Conservation (phyloP, 2,329 filamentous ascomycete species). For the Cladosporium sp. region DNA sequence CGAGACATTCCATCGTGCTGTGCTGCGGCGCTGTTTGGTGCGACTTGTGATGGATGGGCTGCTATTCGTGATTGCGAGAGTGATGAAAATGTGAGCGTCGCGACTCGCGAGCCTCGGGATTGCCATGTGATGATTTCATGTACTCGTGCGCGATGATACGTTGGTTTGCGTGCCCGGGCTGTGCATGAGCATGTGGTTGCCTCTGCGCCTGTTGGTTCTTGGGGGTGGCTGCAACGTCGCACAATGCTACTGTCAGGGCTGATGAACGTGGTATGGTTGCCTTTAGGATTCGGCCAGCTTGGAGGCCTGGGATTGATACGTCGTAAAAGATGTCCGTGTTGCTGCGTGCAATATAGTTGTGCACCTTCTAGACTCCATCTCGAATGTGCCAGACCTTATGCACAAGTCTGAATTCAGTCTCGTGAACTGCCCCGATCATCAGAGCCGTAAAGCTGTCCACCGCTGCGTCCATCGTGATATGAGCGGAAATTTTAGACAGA, state of each 20-base stretch:
- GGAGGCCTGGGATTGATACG: neutral
- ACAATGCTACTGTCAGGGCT: neutral
- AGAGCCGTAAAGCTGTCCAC: neutral
- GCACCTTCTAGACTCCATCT: neutral
- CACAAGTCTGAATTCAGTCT: neutral
- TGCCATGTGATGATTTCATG: slow-evolving; percentile 7
- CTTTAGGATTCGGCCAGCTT: neutral
- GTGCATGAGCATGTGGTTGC: neutral
- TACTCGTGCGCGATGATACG: no score
- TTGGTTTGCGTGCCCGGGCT: neutral
- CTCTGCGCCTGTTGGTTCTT: neutral
- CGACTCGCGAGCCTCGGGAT: neutral
- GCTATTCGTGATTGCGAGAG: neutral
- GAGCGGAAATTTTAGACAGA: no score
- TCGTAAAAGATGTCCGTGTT: neutral
- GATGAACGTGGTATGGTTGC: neutral
- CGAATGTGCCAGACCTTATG: neutral
- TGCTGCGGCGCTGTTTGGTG: neutral
- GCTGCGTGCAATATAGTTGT: neutral
- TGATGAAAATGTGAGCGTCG: neutral
- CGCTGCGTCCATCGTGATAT: no score
- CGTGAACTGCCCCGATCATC: neutral
- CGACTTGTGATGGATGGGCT: neutral
- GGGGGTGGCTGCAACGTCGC: neutral
- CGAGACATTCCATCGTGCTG: neutral